These are phyloP conservation scores for Austroboletus novae-zelandiae DNA, from an alignment of 1,284 basidiomycete genomes.

Conservation along the genomic window DNA sequence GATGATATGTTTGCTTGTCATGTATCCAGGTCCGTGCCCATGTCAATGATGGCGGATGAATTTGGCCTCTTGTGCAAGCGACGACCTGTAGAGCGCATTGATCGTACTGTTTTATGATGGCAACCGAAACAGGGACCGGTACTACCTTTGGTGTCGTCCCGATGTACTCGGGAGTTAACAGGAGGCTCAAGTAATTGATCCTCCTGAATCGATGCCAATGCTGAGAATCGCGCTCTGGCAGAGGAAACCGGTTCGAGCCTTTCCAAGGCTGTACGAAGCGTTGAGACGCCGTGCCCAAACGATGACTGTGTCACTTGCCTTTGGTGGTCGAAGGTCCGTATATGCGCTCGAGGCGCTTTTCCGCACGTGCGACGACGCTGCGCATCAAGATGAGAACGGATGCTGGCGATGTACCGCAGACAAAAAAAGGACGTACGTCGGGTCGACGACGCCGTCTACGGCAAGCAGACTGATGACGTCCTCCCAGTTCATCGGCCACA, in stretches of 20 bases:
- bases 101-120: background rate
- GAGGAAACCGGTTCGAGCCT: conserved; percentile 1
- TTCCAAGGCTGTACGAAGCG: conserved; percentile 10
- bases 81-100: background rate
- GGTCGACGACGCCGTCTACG: conserved; percentile 16
- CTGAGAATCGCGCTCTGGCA: conserved; percentile 2
- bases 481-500: conserved; percentile 31
- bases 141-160: background rate
- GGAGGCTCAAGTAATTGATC: conserved; percentile 5
- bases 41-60: conserved; percentile 4
- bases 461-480: conserved; percentile 27
- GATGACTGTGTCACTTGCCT: conserved; percentile 6
- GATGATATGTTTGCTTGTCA: background rate
- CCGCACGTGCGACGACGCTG: conserved; percentile 25
- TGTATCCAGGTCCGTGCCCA: conserved; percentile 11
- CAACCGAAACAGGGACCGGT: background rate
- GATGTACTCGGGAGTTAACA: conserved; percentile 1
- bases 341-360: conserved; percentile 22
- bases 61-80: background rate
- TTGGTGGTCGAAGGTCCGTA: conserved; percentile 22
- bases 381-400: conserved; percentile 4
- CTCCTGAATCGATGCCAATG: background rate
- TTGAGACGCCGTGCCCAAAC: conserved; percentile 4
- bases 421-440: conserved; percentile 11
- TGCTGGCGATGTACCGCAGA: background rate